Percentiles rank a stretch among this genome's conserved stretches.
Evolutionary conservation across 176 grass and related monocot species (phyloP).

Genomic region (Musa beccarii): DNA sequence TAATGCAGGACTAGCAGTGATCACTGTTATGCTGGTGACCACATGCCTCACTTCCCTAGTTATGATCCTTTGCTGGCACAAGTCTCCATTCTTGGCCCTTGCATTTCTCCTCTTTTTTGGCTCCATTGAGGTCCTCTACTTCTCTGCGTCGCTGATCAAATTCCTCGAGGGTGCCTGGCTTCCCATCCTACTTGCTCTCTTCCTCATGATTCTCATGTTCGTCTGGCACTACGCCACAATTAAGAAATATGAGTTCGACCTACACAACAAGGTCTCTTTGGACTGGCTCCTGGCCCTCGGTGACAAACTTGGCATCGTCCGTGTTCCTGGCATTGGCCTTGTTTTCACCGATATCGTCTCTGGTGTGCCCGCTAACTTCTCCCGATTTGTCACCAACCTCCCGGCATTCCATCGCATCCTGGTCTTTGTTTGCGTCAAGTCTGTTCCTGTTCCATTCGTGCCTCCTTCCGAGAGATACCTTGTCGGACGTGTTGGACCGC

Average conservation of each 20-base stretch:
- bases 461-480: conserved; percentile 77
- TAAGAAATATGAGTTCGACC: conserved; percentile 91
- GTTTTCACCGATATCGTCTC: conserved; percentile 91
- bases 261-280: conserved; percentile 87
- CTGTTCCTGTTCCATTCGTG: conserved; percentile 70
- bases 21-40: conserved; percentile 95
- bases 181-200: conserved; percentile 66
- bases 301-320: conserved; percentile 83
- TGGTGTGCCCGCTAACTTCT: conserved; percentile 88
- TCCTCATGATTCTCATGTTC: conserved; percentile 76
- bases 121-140: conserved; percentile 74
- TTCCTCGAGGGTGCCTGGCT: conserved; percentile 97
- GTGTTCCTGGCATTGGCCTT: conserved; percentile 91
- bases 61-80: conserved; percentile 85
- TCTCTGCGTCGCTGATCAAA: conserved; percentile 95
- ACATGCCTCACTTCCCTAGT: conserved; percentile 84
- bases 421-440: conserved; percentile 91
- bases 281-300: conserved; percentile 93
- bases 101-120: conserved; percentile 78
- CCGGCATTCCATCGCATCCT: conserved; percentile 80
- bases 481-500: conserved; percentile 73
- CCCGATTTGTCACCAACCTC: conserved; percentile 91
- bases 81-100: conserved; percentile 53
- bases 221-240: conserved; percentile 88
- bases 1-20: conserved; percentile 75